Percentiles rank a stretch among this genome's conserved stretches.
These are phyloP conservation scores for Ceratocystis lukuohia DNA, from an alignment of 2,329 filamentous ascomycete genomes.

Conservation along the genomic window DNA sequence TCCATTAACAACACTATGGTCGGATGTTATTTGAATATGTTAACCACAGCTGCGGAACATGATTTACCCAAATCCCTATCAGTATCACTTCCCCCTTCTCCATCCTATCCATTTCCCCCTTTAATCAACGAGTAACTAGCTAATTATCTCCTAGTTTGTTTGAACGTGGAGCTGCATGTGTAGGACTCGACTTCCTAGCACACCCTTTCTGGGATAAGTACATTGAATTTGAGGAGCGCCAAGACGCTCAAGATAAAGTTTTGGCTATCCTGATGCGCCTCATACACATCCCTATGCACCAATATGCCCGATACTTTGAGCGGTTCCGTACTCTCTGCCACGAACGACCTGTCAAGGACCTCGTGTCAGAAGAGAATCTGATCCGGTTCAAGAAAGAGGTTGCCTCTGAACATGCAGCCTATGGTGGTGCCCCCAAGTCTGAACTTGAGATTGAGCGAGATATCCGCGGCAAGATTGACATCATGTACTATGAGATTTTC, in stretches of 20 bases:
- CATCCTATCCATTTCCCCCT: conserved; percentile 20
- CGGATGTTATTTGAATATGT: conserved; percentile 12
- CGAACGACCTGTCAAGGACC: conserved; percentile 55
- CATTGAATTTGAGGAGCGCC: conserved; percentile 86
- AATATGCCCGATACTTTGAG: conserved; percentile 91
- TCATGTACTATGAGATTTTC: conserved; percentile 68
- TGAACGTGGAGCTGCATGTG: conserved; percentile 70
- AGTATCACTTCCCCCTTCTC: conserved; percentile 24
- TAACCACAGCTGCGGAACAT: conserved; percentile 10
- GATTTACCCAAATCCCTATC: conserved; percentile 15
- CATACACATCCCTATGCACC: conserved; percentile 84
- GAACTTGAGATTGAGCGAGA: conserved; percentile 75
- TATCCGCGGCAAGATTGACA: conserved; percentile 65
- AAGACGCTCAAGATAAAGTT: conserved; percentile 71
- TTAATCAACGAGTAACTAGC: conserved; percentile 22
- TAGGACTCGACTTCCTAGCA: conserved; percentile 84
- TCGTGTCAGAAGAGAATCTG: conserved; percentile 56
- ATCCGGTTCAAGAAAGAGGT: conserved; percentile 58
- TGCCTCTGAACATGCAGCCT: conserved; percentile 46
- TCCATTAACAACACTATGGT: not conserved
- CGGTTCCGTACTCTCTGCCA: conserved; percentile 69
- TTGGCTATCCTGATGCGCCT: conserved; percentile 72
- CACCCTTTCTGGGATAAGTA: conserved; percentile 99
- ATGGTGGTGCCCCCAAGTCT: conserved; percentile 41
- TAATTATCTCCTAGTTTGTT: conserved; percentile 55